A percentile compares a stretch with the other conserved stretches of the same genome.
phyloP scores from a whole-genome alignment of 768 basidiomycete species.

The Pleurotus giganteus region DNA sequence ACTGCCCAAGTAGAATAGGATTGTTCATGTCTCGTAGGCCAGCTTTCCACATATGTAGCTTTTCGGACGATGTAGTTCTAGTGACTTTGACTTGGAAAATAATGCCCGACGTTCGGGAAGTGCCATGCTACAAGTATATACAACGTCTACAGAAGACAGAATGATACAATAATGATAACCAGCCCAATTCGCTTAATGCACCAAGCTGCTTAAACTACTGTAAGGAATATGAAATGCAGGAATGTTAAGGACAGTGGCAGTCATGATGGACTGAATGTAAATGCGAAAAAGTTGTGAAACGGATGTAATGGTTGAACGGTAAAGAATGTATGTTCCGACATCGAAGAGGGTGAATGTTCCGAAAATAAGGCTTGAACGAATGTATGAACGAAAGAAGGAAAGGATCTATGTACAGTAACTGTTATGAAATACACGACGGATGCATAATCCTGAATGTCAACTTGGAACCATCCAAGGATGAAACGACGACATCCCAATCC shows the following conservation, averaged over 20 bases:
- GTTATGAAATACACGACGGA: conserved; percentile 16
- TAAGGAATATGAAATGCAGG: neutral
- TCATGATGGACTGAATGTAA: neutral
- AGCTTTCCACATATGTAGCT: too few species aligned
- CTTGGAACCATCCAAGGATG: conserved; percentile 45
- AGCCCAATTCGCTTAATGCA: neutral
- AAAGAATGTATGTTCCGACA: neutral
- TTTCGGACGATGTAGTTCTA: too few species aligned
- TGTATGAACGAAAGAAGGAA: neutral
- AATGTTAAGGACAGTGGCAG: conserved; percentile 6
- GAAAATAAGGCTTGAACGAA: conserved; percentile 11
- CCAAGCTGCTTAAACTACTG: neutral
- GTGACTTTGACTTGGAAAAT: too few species aligned
- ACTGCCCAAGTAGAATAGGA: conserved; percentile 8
- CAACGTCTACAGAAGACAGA: neutral
- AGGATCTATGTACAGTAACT: neutral
- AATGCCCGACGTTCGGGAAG: neutral
- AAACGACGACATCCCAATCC: conserved; percentile 56
- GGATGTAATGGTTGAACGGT: too few species aligned
- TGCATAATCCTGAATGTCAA: conserved; percentile 58
- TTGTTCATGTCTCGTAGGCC: conserved; percentile 4
- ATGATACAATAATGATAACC: neutral
- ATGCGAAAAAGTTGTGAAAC: neutral
- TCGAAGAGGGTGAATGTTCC: neutral
- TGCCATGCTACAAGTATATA: neutral